Conservation (phyloP, 2,329 filamentous ascomycete species). For the Phaeomoniella chlamydospora region DNA sequence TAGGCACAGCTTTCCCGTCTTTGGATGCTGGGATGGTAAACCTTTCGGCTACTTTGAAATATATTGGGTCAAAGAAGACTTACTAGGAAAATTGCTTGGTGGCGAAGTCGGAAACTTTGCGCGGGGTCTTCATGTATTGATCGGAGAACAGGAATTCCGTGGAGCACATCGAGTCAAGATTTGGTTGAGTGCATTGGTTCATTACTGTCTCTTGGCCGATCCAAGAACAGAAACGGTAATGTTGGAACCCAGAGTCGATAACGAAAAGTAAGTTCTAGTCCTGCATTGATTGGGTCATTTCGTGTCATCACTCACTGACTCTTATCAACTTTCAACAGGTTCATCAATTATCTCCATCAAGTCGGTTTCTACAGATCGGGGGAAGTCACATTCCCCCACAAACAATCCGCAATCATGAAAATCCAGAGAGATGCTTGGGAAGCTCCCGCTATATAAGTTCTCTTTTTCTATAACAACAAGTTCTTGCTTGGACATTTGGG, state of each 20-base stretch:
- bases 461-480: no score
- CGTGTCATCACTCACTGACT: constrained; percentile 8
- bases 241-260: constrained; percentile 84
- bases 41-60: constrained; percentile 97
- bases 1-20: constrained; percentile 72
- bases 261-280: constrained; percentile 52
- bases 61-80: constrained; percentile 95
- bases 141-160: constrained; percentile 85
- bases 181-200: constrained; percentile 78
- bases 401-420: constrained; percentile 77
- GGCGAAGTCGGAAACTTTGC: constrained; percentile 64
- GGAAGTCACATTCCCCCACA: constrained; percentile 79
- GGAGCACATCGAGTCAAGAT: constrained; percentile 60
- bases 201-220: constrained; percentile 68
- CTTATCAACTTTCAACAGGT: no score
- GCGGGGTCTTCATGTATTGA: constrained; percentile 71
- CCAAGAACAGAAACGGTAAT: constrained; percentile 68
- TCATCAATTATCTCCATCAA: constrained; percentile 55
- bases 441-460: constrained; percentile 42
- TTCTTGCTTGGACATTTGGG: no score
- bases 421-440: constrained; percentile 69
- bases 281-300: neutral
- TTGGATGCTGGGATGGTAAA: constrained; percentile 86
- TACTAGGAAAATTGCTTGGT: constrained; percentile 53
- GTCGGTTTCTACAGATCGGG: constrained; percentile 75